Evolutionary conservation across 768 basidiomycete species (phyloP), one percentile per base, ranked within the genome.

Genomic region (Candolleomyces efflorescens): DNA sequence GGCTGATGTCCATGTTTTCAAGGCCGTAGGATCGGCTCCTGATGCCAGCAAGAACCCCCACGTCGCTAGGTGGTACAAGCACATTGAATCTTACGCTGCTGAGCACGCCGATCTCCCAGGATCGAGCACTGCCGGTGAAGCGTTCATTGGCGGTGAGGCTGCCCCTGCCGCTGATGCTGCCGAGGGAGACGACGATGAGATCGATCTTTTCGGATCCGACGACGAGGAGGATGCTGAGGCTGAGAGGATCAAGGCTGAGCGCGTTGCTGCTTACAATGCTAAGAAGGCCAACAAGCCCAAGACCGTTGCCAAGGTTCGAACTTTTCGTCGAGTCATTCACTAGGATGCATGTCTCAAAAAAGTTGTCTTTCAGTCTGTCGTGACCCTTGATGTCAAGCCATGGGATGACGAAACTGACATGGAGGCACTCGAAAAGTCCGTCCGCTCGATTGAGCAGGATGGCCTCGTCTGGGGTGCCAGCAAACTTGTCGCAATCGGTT

Each of bases 331-430:
- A 32, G 54, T 39, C 9, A 3, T 60, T 46, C 26, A 41, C 32
- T 49, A n/a, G 22, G 51, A 50, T 53, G 24, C 41, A 37, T 39
- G 24, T 27, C 51, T 17, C 57, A 27, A 24, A 36, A 55, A 49
- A 27, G 26, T 15, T 24, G 5, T 46, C 5, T 24, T 48, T 18
- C 72, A 98, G 94, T 98, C 97, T 64, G 86, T 99, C 60, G 97
- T 99, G 52, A 99, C 96, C 48, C 77, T 98, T 65, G 96, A 98
- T 64, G 94, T 99, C 61, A 99, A 99, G 77, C 95, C 96, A 41
- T 97, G 94, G 96, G 96, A 98, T 71, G 96, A 98, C 69, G 94
- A 97, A 79, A 99, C 97, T 52, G 93, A 98, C 74, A 95, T 99
- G 95, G 81, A 69, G 45, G 90, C 78, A 52, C 80, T 98, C 65